Evolutionary conservation across 202 grass and related monocot genomes (phyloP).

Genomic region (Musa balbisiana): DNA sequence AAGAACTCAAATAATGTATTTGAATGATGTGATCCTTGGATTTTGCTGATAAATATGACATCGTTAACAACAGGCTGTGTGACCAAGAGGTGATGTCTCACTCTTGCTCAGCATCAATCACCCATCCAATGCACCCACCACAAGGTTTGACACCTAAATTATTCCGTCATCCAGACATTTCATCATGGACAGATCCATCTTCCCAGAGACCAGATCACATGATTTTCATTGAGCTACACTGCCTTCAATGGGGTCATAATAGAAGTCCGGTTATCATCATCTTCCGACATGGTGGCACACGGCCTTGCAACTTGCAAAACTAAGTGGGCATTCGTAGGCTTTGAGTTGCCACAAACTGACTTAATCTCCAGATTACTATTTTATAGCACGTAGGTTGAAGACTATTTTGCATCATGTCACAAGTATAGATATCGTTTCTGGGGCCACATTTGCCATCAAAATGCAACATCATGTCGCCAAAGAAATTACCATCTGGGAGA

Average conservation of each 20-base stretch:
- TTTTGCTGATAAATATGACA: not conserved
- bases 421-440: not conserved
- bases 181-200: not conserved
- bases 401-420: not conserved
- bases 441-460: not conserved
- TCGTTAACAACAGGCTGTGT: not conserved
- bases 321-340: not conserved
- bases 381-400: not conserved
- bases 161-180: not conserved
- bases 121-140: not conserved
- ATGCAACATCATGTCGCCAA: not conserved
- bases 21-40: not conserved
- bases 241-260: not conserved
- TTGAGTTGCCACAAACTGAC: not conserved
- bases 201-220: constrained; percentile 7
- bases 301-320: not conserved
- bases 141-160: not conserved
- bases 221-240: constrained; percentile 4
- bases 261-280: not conserved
- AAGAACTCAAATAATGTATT: not conserved
- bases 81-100: not conserved
- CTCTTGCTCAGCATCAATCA: not conserved
- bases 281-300: not conserved
- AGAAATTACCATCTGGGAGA: not conserved
- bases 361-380: not conserved